These are phyloP conservation scores for Diatrype stigma DNA, from an alignment of 2,329 filamentous ascomycete species.

Conservation along the genomic window DNA sequence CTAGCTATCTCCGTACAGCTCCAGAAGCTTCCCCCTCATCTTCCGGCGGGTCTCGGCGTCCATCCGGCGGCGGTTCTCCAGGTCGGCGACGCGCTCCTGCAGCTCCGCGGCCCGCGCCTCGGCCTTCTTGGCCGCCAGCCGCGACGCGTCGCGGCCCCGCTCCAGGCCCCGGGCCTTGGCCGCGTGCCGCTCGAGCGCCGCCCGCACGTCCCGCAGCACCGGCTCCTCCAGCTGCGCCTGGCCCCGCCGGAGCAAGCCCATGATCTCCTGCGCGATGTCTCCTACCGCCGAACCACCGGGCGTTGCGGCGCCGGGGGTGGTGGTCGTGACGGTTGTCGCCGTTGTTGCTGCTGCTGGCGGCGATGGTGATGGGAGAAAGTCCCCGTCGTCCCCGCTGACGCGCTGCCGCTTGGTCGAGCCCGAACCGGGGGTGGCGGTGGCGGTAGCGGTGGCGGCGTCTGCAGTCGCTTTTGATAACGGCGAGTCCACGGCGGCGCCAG, in stretches of 20 bases:
- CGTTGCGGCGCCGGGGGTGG: constrained; percentile 8
- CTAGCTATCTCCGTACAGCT: constrained; percentile 23
- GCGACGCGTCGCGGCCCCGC: constrained; percentile 61
- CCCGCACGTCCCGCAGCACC: constrained; percentile 34
- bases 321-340: neutral
- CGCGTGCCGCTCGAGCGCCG: constrained; percentile 51
- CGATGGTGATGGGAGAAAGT: constrained; percentile 1
- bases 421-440: too few relatives aligned
- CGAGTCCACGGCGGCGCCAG: neutral
- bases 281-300: constrained; percentile 9
- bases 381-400: constrained; percentile 5
- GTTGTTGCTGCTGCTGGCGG: neutral
- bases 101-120: constrained; percentile 43
- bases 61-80: constrained; percentile 34
- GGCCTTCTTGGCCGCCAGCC: constrained; percentile 58
- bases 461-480: constrained; percentile 3
- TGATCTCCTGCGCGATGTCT: constrained; percentile 42
- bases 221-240: constrained; percentile 35
- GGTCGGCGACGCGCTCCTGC: constrained; percentile 30
- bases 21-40: constrained; percentile 35
- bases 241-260: constrained; percentile 47
- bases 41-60: constrained; percentile 31
- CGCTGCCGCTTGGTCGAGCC: constrained; percentile 22
- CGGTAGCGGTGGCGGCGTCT: neutral
- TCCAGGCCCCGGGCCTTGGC: constrained; percentile 57